phyloP scores from a whole-genome alignment of 495 filamentous ascomycete species.

The Hypoxylon crocopeplum region DNA sequence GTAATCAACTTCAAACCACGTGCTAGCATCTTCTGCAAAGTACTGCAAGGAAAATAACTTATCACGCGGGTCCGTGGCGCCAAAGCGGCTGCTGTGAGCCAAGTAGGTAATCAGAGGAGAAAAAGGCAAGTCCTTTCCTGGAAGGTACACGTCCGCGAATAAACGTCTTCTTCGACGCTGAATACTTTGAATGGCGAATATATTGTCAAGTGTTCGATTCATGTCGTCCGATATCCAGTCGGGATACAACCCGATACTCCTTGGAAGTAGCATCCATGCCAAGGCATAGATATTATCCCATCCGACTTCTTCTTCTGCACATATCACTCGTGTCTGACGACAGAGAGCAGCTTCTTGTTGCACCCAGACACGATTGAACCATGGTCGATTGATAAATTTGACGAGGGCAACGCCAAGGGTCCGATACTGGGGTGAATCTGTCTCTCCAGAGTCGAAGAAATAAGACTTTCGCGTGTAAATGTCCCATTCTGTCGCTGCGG shows the following conservation, averaged over 20 bases:
- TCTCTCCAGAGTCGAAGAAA: conserved; percentile 23
- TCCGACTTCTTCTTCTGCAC: conserved; percentile 14
- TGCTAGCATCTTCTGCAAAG: conserved; percentile 7
- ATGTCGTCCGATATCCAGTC: conserved; percentile 10
- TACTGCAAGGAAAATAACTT: conserved; percentile 17
- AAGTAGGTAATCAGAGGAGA: background rate
- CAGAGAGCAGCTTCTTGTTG: conserved; percentile 36
- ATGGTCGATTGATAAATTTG: conserved; percentile 25
- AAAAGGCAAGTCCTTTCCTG: background rate
- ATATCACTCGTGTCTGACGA: conserved; percentile 8
- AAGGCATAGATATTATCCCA: conserved; percentile 28
- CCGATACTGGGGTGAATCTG: background rate
- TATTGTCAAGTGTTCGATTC: conserved; percentile 23
- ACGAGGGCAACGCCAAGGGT: conserved; percentile 17
- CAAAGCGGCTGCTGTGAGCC: conserved; percentile 1
- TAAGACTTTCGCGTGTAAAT: conserved; percentile 16
- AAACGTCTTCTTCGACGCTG: conserved; percentile 11
- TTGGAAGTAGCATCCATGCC: conserved; percentile 22
- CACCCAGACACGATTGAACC: conserved; percentile 37
- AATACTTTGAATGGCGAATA: conserved; percentile 20
- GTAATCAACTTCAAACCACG: conserved; percentile 32
- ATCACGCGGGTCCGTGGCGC: conserved; percentile 25
- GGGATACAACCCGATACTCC: conserved; percentile 23
- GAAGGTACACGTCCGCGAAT: conserved; percentile 3
- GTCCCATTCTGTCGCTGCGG: background rate